A percentile compares a stretch with the other conserved stretches of the same genome.
phyloP scores from a whole-genome alignment of 306 rosid genomes.

The Elaeagnus macrophylla region DNA sequence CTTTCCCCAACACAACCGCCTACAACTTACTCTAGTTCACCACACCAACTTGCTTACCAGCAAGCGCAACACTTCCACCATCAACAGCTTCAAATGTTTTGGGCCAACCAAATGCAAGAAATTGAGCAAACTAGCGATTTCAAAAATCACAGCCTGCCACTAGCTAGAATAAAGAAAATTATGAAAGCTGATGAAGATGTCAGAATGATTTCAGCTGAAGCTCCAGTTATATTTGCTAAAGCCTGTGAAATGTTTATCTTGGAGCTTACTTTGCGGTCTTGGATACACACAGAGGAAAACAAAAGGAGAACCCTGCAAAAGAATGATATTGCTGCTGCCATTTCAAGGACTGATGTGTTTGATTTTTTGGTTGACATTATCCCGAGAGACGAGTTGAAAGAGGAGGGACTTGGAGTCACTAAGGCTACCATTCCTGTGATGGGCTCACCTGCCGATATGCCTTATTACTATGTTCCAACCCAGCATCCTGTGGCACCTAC shows the following conservation, averaged over 20 bases:
- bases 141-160: conserved; percentile 60
- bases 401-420: conserved; percentile 67
- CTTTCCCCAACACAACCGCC: conserved; percentile 54
- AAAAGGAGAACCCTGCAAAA: conserved; percentile 73
- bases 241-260: conserved; percentile 77
- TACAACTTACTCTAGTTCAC: conserved; percentile 40
- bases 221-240: conserved; percentile 69
- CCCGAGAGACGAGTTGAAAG: conserved; percentile 78
- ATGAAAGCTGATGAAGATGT: conserved; percentile 95
- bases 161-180: conserved; percentile 63
- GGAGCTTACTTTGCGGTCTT: conserved; percentile 73
- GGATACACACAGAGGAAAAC: conserved; percentile 79
- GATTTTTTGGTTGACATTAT: conserved; percentile 75
- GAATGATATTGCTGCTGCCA: conserved; percentile 74
- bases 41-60: conserved; percentile 60
- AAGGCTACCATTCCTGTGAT: conserved; percentile 53
- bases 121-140: conserved; percentile 57
- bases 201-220: conserved; percentile 74
- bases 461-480: conserved; percentile 56
- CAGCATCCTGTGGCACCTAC: conserved; percentile 52
- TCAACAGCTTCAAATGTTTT: conserved; percentile 66
- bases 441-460: conserved; percentile 56
- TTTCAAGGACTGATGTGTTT: conserved; percentile 61
- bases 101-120: conserved; percentile 79
- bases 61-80: conserved; percentile 69